Conservation (phyloP, 1,139 yeast genomes). For the Nakaseomyces nivariensis region DNA sequence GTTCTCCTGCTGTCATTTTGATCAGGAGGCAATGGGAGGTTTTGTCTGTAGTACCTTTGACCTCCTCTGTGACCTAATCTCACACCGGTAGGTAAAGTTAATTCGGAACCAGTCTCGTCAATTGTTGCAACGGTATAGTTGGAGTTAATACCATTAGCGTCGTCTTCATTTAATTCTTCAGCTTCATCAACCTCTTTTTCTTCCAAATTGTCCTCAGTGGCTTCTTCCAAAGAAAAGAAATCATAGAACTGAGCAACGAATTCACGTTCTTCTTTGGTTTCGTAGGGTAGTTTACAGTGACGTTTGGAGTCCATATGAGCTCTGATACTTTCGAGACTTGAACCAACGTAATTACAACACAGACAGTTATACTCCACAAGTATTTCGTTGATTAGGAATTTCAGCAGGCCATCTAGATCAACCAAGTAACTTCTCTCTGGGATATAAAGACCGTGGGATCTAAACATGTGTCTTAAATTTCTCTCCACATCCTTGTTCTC, state of each 20-base stretch:
- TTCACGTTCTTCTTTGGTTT: constrained; percentile 66
- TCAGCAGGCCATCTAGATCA: constrained; percentile 61
- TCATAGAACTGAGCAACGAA: constrained; percentile 81
- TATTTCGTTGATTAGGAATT: constrained; percentile 70
- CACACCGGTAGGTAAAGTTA: constrained; percentile 57
- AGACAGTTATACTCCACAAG: constrained; percentile 82
- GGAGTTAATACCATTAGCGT: constrained; percentile 24
- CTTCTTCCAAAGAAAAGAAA: constrained; percentile 56
- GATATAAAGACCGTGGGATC: constrained; percentile 69
- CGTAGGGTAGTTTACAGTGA: constrained; percentile 87
- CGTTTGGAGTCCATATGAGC: constrained; percentile 82
- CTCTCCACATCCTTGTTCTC: constrained; percentile 41
- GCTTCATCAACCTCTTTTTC: constrained; percentile 31
- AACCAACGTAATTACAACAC: constrained; percentile 76
- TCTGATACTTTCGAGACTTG: constrained; percentile 73
- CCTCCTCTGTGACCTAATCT: constrained; percentile 56
- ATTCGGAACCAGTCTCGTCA: constrained; percentile 46
- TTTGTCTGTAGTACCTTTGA: constrained; percentile 53
- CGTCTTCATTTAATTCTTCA: constrained; percentile 33
- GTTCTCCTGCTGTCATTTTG: constrained; percentile 31
- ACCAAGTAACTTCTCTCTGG: constrained; percentile 69
- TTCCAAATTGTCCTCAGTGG: constrained; percentile 15
- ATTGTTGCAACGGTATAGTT: constrained; percentile 32
- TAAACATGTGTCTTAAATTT: constrained; percentile 68
- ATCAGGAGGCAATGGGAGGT: constrained; percentile 26